A percentile compares a stretch with the other conserved stretches of the same genome.
Conservation (phyloP, 106 monocot species). For the Gastrodia elata region DNA sequence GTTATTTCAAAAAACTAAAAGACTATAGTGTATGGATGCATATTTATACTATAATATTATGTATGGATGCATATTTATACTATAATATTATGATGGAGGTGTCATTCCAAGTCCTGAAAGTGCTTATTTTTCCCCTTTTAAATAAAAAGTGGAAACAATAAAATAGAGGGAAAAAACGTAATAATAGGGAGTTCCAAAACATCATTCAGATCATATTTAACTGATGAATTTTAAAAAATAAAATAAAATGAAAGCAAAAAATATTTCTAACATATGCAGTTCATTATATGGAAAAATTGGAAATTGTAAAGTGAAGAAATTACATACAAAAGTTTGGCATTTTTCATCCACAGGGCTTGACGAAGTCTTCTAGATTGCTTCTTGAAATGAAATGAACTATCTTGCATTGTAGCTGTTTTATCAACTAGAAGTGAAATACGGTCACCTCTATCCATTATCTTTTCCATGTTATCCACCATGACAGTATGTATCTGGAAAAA, state of each 20-base stretch:
- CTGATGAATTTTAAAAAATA: not conserved
- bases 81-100: not conserved
- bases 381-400: constrained; percentile 77
- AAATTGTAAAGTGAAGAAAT: not conserved
- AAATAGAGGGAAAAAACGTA: not conserved
- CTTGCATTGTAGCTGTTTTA: constrained; percentile 98
- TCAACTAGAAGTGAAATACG: constrained; percentile 88
- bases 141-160: not conserved
- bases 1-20: not conserved
- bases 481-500: constrained; percentile 75
- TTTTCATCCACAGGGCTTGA: constrained; percentile 89
- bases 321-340: constrained; percentile 92
- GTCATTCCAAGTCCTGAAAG: not conserved
- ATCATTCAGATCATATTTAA: not conserved
- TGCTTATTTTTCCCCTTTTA: not conserved
- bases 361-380: constrained; percentile 86
- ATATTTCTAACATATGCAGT: not conserved
- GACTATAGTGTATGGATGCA: not conserved
- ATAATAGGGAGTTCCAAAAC: not conserved
- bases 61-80: not conserved
- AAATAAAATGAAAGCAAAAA: not conserved
- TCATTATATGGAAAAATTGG: not conserved
- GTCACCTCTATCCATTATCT: constrained; percentile 93
- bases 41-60: not conserved
- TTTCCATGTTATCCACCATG: constrained; percentile 98